phyloP scores from a whole-genome alignment of 345 rosid species.

The Salix viminalis region DNA sequence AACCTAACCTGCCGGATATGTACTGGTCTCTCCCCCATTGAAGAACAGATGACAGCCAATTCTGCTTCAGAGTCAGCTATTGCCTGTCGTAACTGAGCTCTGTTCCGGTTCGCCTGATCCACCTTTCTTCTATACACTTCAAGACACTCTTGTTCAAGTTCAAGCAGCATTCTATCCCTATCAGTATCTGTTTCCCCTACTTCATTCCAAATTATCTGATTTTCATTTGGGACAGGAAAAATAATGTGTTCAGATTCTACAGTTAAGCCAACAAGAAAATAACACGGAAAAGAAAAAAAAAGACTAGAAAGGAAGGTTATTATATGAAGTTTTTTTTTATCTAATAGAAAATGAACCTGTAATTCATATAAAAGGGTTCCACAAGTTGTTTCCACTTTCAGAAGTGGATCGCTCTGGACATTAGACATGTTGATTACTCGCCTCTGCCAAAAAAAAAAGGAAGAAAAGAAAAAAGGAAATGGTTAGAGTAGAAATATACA shows the following conservation, averaged over 20 bases:
- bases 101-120: constrained; percentile 70
- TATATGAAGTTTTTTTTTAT: not conserved
- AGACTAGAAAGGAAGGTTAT: not conserved
- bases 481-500: not conserved
- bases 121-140: constrained; percentile 94
- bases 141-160: constrained; percentile 90
- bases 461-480: not conserved
- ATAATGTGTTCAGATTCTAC: not conserved
- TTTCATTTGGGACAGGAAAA: not conserved
- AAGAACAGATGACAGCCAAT: constrained; percentile 79
- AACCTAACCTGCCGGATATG: constrained; percentile 75
- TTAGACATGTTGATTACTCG: constrained; percentile 42
- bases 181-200: constrained; percentile 83
- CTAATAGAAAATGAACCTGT: constrained; percentile 44
- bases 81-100: constrained; percentile 79
- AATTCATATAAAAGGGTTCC: constrained; percentile 79
- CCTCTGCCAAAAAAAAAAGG: not conserved
- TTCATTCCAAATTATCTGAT: constrained; percentile 94
- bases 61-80: constrained; percentile 92
- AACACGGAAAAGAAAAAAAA: not conserved
- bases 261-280: not conserved
- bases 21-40: constrained; percentile 88
- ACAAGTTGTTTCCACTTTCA: constrained; percentile 77
- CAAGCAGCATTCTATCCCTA: constrained; percentile 84
- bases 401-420: constrained; percentile 42